These are phyloP conservation scores for Fragilariopsis cylindrus DNA, from an alignment of 108 stramenopile species.

Conservation along the genomic window DNA sequence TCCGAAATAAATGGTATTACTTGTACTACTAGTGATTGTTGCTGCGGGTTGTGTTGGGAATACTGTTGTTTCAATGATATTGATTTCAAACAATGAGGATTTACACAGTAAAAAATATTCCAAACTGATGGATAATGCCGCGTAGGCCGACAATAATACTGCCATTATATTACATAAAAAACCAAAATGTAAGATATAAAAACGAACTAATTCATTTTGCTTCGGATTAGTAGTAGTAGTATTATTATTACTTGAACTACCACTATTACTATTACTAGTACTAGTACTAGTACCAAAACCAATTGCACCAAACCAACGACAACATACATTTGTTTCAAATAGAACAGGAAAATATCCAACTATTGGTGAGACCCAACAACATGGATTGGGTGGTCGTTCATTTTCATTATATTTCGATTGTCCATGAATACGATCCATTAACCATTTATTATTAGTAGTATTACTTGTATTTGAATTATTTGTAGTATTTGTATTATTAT, in stretches of 20 bases:
- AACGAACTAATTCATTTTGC: constrained; percentile 17
- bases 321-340: constrained; percentile 32
- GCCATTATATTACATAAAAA: constrained; percentile 29
- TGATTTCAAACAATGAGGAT: constrained; percentile 22
- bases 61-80: background rate
- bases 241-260: too few relatives aligned
- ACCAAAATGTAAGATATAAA: constrained; percentile 23
- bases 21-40: constrained; percentile 3
- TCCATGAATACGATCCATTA: constrained; percentile 42
- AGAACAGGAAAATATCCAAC: constrained; percentile 38
- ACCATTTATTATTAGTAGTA: constrained; percentile 14
- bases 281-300: constrained; percentile 11
- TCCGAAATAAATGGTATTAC: constrained; percentile 27
- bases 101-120: constrained; percentile 23
- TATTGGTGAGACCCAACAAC: constrained; percentile 38
- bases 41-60: background rate
- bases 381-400: constrained; percentile 33
- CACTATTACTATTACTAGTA: background rate
- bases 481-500: too few relatives aligned
- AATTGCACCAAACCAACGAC: constrained; percentile 18
- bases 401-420: constrained; percentile 38
- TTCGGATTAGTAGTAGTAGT: too few relatives aligned
- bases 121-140: constrained; percentile 27
- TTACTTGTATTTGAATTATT: too few relatives aligned
- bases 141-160: constrained; percentile 28